These are phyloP conservation scores for Euryodendron excelsum DNA, from an alignment of 148 eudicot species.

Conservation along the genomic window DNA sequence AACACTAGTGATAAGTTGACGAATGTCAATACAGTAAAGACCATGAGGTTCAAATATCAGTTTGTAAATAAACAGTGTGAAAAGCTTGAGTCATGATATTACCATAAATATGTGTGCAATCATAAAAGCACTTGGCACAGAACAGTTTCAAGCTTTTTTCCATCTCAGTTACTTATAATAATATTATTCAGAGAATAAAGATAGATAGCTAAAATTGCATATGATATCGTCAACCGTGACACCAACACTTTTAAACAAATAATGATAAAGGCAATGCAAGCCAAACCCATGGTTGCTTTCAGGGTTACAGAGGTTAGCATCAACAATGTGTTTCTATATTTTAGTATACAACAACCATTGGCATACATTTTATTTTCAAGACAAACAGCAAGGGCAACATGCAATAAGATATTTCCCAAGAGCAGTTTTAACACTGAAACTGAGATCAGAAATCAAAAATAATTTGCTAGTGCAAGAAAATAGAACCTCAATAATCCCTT, in stretches of 20 bases:
- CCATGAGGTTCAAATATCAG: too few species aligned
- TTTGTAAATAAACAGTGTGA: too few species aligned
- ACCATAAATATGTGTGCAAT: too few species aligned
- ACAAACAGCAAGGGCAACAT: neutral
- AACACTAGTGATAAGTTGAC: too few species aligned
- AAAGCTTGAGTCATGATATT: too few species aligned
- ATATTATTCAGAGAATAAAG: neutral
- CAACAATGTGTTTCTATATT: neutral
- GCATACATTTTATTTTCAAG: neutral
- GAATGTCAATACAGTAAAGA: too few species aligned
- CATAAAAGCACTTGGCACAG: neutral
- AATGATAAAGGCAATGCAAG: neutral
- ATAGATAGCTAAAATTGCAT: too few species aligned
- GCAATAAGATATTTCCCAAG: neutral
- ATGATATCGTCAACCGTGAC: too few species aligned
- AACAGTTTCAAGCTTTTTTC: neutral
- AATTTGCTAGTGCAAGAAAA: neutral
- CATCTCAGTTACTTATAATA: neutral
- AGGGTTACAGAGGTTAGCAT: neutral
- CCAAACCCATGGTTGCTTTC: neutral
- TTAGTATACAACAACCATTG: neutral
- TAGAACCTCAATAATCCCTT: constrained; percentile 91
- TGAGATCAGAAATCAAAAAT: neutral
- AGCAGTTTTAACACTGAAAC: neutral
- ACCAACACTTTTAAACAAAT: neutral